Evolutionary conservation across 345 rosid genomes (phyloP), one percentile per base, ranked within the genome.

Genomic region (Fremontodendron californicum): DNA sequence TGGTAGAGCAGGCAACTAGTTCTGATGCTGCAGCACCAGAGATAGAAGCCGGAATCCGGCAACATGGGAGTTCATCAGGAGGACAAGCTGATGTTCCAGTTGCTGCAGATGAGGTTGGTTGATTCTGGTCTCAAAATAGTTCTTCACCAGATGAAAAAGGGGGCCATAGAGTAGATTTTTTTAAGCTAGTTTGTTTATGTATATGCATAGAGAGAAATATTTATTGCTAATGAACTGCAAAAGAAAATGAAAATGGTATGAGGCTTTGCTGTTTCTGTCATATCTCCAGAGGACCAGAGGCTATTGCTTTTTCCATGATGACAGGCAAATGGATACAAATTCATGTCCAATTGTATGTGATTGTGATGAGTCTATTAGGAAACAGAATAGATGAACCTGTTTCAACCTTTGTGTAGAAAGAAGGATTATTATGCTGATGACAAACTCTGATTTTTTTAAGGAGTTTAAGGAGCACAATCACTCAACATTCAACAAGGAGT

Each of bases 1-100:
- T 90, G 75, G 77, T 87, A 9, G 86, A 85, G 75, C 87, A 77
- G 52, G 67, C 75, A 39, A 31, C 71, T 0, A 71, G 45, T 75
- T 75, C 86, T 40, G 79, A 78, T 58, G 73, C 85, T 45, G 81
- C 15, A n/a, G 3, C 77, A 0, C 33, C 57, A 9, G 86, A 46
- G 37, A 80, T 23, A 0, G 75, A 43, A 52, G 73, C 52, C 10
- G 81, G 55, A 67, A 73, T 79, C 37, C 82, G 70, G 45, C 84
- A 77, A 40, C 83, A 73, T 21, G 83, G 80, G 40, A 73, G 61
- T 79, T 29, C 73, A 65, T 27, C 43, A 18, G 82, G 64, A 33
- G 72, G 27, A 31, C 78, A 25, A 18, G 77, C 25, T 52, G 84
- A 72, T 51, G 55, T 78, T 45, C 9, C 78, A 18, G 39, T 75